Evolutionary conservation across 2,329 filamentous ascomycete species (phyloP).

Genomic region (Trichophaea hybrida): DNA sequence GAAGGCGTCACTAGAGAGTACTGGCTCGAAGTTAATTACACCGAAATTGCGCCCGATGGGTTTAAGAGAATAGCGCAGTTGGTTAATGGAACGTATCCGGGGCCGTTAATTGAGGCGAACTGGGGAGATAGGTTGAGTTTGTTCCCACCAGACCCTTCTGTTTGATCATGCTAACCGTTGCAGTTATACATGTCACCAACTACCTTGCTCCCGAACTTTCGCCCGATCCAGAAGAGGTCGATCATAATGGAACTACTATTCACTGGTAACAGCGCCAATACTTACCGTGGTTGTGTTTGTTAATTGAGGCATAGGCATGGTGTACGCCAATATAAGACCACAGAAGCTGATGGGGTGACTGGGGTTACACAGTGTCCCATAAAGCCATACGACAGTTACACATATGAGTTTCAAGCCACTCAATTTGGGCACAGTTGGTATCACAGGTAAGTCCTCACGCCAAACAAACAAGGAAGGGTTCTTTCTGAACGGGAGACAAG

Average conservation of each 20-base stretch:
- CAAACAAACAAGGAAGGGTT: too few species aligned
- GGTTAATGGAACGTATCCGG: constrained; percentile 52
- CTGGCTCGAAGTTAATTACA: constrained; percentile 13
- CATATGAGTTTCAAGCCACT: not conserved
- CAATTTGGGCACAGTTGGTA: not conserved
- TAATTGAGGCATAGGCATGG: constrained; percentile 40
- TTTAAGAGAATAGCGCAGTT: constrained; percentile 35
- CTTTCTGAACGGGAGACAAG: constrained; percentile 33
- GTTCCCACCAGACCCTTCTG: constrained; percentile 27
- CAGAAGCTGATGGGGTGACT: constrained; percentile 35
- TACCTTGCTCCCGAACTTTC: constrained; percentile 6
- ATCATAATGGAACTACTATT: too few species aligned
- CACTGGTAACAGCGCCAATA: too few species aligned
- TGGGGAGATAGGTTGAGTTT: constrained; percentile 16
- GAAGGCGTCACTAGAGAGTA: constrained; percentile 38
- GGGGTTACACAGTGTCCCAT: constrained; percentile 52
- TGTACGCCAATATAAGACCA: constrained; percentile 38
- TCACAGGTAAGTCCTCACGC: too few species aligned
- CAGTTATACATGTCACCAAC: too few species aligned
- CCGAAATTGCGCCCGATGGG: constrained; percentile 13
- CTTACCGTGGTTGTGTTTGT: not conserved
- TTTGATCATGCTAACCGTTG: too few species aligned
- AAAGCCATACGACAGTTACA: constrained; percentile 31
- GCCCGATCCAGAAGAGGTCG: too few species aligned
- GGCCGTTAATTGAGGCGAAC: constrained; percentile 46